Conservation (phyloP, 768 basidiomycete species). For the Psilocybe cubensis region DNA sequence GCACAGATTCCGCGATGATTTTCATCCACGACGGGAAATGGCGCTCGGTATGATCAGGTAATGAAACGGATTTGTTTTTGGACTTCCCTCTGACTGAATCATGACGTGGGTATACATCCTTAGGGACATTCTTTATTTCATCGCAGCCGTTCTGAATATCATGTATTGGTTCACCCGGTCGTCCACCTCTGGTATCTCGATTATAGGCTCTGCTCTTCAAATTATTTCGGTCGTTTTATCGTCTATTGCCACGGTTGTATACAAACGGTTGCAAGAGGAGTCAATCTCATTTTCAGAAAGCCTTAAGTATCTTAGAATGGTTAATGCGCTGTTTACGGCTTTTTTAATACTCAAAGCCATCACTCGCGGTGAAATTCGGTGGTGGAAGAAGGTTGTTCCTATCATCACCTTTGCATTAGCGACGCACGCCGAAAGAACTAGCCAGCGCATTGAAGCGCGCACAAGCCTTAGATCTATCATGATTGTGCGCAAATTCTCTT, state of each 20-base stretch:
- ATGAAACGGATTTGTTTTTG: constrained; percentile 13
- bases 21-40: not conserved
- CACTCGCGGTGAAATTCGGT: constrained; percentile 23
- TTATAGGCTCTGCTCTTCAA: constrained; percentile 23
- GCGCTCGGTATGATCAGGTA: constrained; percentile 15
- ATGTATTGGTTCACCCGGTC: constrained; percentile 38
- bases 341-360: constrained; percentile 29
- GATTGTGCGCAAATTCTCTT: not conserved
- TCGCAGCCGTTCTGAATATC: constrained; percentile 18
- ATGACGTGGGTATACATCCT: not conserved
- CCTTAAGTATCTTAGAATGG: not conserved
- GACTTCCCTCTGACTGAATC: not conserved
- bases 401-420: constrained; percentile 18
- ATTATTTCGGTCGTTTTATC: constrained; percentile 16
- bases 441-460: constrained; percentile 14
- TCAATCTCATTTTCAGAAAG: not conserved
- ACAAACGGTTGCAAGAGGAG: not conserved
- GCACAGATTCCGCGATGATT: constrained; percentile 27
- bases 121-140: constrained; percentile 17
- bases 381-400: constrained; percentile 16
- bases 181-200: constrained; percentile 35
- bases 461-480: not conserved
- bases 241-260: not conserved
- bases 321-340: too few species aligned
- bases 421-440: constrained; percentile 37